These are phyloP conservation scores for Leptomonas pyrrhocoris DNA, from an alignment of 208 protist genomes.

Conservation along the genomic window DNA sequence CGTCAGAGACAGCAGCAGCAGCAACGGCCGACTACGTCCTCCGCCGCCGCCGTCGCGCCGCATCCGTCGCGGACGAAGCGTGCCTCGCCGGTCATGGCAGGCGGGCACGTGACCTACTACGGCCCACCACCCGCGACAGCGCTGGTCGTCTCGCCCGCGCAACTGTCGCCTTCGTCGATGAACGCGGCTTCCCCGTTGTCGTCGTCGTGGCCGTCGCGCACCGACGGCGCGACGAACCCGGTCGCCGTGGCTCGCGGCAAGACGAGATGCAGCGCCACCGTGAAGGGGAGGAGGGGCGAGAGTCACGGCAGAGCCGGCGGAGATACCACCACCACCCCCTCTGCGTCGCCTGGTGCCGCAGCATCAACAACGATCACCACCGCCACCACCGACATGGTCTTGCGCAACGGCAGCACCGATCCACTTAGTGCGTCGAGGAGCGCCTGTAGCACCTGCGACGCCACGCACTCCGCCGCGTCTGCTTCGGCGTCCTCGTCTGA, in stretches of 20 bases:
- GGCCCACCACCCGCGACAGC: slow-evolving; percentile 7
- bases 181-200: neutral
- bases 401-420: no score
- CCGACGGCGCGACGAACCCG: neutral
- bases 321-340: no score
- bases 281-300: no score
- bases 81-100: neutral
- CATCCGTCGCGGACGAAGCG: neutral
- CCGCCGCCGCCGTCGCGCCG: no score
- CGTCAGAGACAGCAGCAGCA: neutral
- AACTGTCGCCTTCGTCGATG: neutral
- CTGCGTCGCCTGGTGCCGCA: neutral
- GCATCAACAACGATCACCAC: neutral
- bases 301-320: no score
- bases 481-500: no score
- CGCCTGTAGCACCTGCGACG: neutral
- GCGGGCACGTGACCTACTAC: slow-evolving; percentile 4
- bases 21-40: no score
- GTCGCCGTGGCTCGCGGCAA: neutral
- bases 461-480: neutral
- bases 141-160: neutral
- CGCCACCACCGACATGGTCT: no score
- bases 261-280: neutral
- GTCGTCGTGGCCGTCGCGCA: neutral
- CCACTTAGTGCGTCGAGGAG: neutral